A percentile compares a stretch with the other conserved stretches of the same genome.
Conservation (phyloP, 306 rosid genomes). For the Hippophae rhamnoides region DNA sequence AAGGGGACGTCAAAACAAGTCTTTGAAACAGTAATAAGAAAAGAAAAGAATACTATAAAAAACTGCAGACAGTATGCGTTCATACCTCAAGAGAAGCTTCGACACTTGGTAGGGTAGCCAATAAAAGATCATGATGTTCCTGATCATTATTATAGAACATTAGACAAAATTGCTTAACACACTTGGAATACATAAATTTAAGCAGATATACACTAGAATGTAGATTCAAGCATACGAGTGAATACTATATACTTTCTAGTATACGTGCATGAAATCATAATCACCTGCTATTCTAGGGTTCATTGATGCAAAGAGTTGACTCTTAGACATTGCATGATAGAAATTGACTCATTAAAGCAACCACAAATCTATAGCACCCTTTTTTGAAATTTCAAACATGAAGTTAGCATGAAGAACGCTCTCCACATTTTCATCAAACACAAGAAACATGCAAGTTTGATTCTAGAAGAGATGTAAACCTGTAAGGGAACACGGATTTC, state of each 20-base stretch:
- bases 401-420: neutral
- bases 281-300: neutral
- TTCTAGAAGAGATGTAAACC: constrained; percentile 36
- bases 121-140: constrained; percentile 94
- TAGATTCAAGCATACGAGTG: neutral
- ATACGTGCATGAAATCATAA: neutral
- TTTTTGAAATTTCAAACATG: too few relatives aligned
- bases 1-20: constrained; percentile 1
- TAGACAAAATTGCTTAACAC: neutral
- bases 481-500: constrained; percentile 94
- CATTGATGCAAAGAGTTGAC: neutral
- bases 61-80: constrained; percentile 5
- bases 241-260: neutral
- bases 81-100: constrained; percentile 91
- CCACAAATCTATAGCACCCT: neutral
- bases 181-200: neutral
- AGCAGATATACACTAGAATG: neutral
- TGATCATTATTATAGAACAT: constrained; percentile 24
- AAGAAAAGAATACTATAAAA: constrained; percentile 4
- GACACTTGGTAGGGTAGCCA: constrained; percentile 73
- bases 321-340: neutral
- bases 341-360: neutral
- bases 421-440: neutral
- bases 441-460: constrained; percentile 2
- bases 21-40: constrained; percentile 6